Conservation (phyloP, 345 rosid genomes). For the Adansonia digitata region DNA sequence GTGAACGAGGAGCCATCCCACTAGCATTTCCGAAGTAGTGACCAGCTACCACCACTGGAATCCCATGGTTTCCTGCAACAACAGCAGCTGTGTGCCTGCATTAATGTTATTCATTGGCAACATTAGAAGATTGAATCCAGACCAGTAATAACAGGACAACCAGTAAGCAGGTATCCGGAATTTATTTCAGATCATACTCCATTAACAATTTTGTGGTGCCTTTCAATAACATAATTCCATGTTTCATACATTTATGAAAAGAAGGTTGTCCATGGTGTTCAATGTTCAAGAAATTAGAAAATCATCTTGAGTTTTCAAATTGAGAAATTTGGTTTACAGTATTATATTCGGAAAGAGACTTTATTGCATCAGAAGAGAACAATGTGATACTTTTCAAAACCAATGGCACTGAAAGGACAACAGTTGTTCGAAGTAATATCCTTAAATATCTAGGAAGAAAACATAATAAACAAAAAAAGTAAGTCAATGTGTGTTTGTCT, state of each 20-base stretch:
- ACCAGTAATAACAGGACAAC: background rate
- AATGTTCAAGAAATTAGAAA: background rate
- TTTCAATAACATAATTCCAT: background rate
- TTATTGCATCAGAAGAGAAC: background rate
- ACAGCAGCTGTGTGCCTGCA: constrained; percentile 91
- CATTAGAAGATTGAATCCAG: background rate
- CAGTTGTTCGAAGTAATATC: background rate
- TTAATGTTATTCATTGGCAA: background rate
- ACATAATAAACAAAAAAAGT: background rate
- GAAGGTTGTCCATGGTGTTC: background rate
- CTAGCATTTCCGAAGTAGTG: constrained; percentile 91
- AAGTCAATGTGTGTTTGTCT: too few species aligned
- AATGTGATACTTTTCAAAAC: too few species aligned
- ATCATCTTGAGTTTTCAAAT: background rate
- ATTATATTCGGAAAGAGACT: background rate
- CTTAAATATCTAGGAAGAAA: background rate
- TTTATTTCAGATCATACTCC: background rate
- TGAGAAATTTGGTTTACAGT: background rate
- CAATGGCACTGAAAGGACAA: background rate
- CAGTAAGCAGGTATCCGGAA: background rate
- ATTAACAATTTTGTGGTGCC: background rate
- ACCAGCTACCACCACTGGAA: constrained; percentile 75
- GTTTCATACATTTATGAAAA: background rate
- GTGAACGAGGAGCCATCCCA: constrained; percentile 97
- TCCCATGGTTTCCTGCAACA: constrained; percentile 95